These are phyloP conservation scores for Entoloma clypeatum DNA, from an alignment of 1,284 basidiomycete species.

Conservation along the genomic window DNA sequence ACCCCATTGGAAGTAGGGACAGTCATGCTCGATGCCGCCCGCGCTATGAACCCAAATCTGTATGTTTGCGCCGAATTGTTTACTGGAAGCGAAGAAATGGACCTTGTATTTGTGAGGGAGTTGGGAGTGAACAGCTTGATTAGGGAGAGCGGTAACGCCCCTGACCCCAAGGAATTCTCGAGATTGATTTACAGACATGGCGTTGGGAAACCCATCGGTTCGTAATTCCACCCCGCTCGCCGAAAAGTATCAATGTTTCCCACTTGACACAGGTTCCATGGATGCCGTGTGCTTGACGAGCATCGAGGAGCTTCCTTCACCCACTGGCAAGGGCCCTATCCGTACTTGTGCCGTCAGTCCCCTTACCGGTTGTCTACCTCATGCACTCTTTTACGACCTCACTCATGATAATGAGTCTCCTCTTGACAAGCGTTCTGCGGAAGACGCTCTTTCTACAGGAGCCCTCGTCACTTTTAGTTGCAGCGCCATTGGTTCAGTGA, in stretches of 20 bases:
- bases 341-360: slow-evolving; percentile 74
- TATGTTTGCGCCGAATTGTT: slow-evolving; percentile 98
- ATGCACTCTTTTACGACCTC: slow-evolving; percentile 89
- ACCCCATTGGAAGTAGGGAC: slow-evolving; percentile 95
- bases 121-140: slow-evolving; percentile 91
- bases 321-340: slow-evolving; percentile 74
- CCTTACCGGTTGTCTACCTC: slow-evolving; percentile 80
- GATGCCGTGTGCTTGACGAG: slow-evolving; percentile 79
- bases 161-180: slow-evolving; percentile 84
- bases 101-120: slow-evolving; percentile 84
- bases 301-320: slow-evolving; percentile 70
- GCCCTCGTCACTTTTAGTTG: slow-evolving; percentile 85
- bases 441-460: slow-evolving; percentile 90
- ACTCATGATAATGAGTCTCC: slow-evolving; percentile 97
- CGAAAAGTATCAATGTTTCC: no score
- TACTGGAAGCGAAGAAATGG: slow-evolving; percentile 94
- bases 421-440: slow-evolving; percentile 82
- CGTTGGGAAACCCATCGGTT: slow-evolving; percentile 86
- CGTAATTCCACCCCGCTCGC: slow-evolving; percentile 21
- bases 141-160: slow-evolving; percentile 87
- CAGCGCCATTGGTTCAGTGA: slow-evolving; percentile 86
- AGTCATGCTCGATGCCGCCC: slow-evolving; percentile 86
- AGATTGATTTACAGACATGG: slow-evolving; percentile 84
- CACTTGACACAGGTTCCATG: slow-evolving; percentile 70
- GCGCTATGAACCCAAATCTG: slow-evolving; percentile 84